Evolutionary conservation across 2,329 filamentous ascomycete genomes (phyloP).

Genomic region (Apiospora saccharicola): DNA sequence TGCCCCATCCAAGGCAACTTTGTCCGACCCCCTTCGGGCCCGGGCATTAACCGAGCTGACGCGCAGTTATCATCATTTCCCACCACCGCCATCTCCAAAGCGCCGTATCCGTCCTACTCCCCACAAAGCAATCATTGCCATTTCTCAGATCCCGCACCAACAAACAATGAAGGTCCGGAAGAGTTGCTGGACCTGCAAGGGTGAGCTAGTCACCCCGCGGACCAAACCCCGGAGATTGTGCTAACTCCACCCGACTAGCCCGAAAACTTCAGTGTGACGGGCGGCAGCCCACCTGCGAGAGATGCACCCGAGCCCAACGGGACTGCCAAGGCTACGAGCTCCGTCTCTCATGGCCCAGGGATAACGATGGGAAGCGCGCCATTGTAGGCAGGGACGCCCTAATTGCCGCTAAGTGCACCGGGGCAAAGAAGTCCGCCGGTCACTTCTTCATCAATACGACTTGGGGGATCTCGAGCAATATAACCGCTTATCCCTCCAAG

Average conservation of each 20-base stretch:
- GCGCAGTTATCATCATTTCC: neutral
- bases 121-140: neutral
- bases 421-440: neutral
- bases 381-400: constrained; percentile 27
- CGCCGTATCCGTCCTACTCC: no score
- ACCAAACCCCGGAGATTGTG: neutral
- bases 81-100: neutral
- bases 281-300: constrained; percentile 33
- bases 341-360: constrained; percentile 41
- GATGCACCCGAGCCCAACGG: constrained; percentile 32
- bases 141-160: neutral
- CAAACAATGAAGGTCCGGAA: constrained; percentile 29
- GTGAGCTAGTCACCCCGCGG: constrained; percentile 27
- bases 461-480: constrained; percentile 35
- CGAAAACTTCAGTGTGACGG: constrained; percentile 38
- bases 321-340: constrained; percentile 37
- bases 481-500: constrained; percentile 24
- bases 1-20: constrained; percentile 22
- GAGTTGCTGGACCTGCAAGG: constrained; percentile 39
- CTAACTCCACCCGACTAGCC: constrained; percentile 28
- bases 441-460: constrained; percentile 36
- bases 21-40: constrained; percentile 19
- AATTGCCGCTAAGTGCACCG: no score
- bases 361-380: constrained; percentile 35
- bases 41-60: neutral